Base-by-base conservation (phyloP, 1,284 basidiomycete species). In the Ganoderma lucidum region DNA sequence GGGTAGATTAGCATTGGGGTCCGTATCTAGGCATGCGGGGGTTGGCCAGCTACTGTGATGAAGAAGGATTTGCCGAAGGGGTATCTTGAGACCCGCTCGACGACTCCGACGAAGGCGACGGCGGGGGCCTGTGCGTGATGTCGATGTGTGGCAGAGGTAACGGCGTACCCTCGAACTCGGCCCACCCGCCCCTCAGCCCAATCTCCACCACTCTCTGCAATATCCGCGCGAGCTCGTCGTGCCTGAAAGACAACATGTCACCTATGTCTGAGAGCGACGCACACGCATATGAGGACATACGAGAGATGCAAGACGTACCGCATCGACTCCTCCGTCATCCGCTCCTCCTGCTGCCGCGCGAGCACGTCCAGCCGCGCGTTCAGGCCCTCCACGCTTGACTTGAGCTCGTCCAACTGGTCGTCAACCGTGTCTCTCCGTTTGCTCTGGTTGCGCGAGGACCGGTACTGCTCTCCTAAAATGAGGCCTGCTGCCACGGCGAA, bases 381-480 rank as follows among this genome's bases (percentile, higher is more conserved):
- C 48, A 93, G 76, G 23, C 83, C 84, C 35, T 84, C 78, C 12
- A 96, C 75, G 10, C 82, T 80, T 1, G 73, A 76, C 23, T 82
- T 80, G 4, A 94, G 83, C 1, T 85, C 84, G 5, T 94, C 92
- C 39, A 95, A 82, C 65, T 89, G 85, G 63, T 96, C 94, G 70
- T 92, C 88, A 2, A 96, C 90, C 62, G 83, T 83, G 75, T 94
- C 93, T 63, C 94, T 82, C 56, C 94, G 89, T 78, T 90, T 93
- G 0, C 88, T 86, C 69, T 92, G 86, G 75, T 87, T 94, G 44
- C 93, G 83, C 0, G 93, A 93, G 0, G 89, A 88, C 6, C 95
- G 89, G 84, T 88, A 96, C 51, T 90, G 83, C 80, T 97, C 95
- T 4, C 92, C 92, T 2, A 96, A 72, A 63, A 96, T 95, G 8